phyloP scores from a whole-genome alignment of 1,139 yeast genomes.

The Lodderomyces beijingensis region DNA sequence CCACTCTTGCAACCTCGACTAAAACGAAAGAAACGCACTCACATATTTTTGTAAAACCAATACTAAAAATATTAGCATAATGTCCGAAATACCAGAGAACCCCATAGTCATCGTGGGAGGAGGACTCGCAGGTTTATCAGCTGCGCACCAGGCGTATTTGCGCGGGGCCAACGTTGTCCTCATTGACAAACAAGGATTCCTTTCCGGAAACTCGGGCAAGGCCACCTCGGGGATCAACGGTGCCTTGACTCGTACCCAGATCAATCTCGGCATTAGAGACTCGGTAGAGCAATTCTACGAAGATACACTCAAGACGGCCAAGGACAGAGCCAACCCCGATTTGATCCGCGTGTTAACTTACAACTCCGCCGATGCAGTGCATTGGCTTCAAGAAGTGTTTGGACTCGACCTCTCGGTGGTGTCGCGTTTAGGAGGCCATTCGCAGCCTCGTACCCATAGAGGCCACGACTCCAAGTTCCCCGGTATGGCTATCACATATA shows the following conservation, averaged over 20 bases:
- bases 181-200: constrained; percentile 58
- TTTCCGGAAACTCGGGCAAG: constrained; percentile 77
- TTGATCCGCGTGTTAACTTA: constrained; percentile 49
- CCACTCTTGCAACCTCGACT: too few species aligned
- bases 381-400: constrained; percentile 67
- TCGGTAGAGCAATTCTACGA: constrained; percentile 54
- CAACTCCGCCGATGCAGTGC: constrained; percentile 57
- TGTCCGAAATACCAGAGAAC: constrained; percentile 24
- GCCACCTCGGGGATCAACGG: constrained; percentile 86
- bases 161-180: constrained; percentile 55
- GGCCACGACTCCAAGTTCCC: constrained; percentile 65
- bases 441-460: constrained; percentile 70
- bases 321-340: constrained; percentile 53
- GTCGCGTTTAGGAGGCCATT: constrained; percentile 71
- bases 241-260: constrained; percentile 61
- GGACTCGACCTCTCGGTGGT: constrained; percentile 60
- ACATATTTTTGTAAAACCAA: neutral
- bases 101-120: constrained; percentile 70
- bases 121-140: constrained; percentile 76
- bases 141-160: constrained; percentile 62
- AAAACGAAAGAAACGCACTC: too few species aligned
- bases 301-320: constrained; percentile 67
- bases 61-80: constrained; percentile 3
- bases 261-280: constrained; percentile 46
- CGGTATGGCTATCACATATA: constrained; percentile 73